These are phyloP conservation scores for Chlamydomonas sphaeroides DNA, from an alignment of 139 green algal species.

Conservation along the genomic window DNA sequence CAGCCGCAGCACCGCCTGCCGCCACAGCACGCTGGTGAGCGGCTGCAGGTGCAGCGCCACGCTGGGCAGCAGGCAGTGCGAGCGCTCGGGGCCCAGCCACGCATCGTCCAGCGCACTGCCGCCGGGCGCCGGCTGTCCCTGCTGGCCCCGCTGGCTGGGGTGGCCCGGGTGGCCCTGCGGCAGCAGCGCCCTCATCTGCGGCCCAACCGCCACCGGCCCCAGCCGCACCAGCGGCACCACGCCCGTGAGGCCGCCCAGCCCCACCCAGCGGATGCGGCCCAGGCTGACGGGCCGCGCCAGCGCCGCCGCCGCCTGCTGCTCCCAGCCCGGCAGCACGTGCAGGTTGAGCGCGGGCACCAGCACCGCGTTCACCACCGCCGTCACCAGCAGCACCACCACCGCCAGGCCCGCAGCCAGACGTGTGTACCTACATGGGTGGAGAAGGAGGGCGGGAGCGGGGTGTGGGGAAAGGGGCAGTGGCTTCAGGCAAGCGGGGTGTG, in stretches of 20 bases:
- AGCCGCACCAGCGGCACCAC: conserved; percentile 65
- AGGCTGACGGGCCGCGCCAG: conserved; percentile 57
- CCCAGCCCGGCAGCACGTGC: conserved; percentile 40
- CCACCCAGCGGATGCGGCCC: conserved; percentile 55
- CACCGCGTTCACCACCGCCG: conserved; percentile 48
- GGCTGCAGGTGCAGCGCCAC: conserved; percentile 66
- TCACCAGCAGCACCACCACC: conserved; percentile 41
- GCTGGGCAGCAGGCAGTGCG: conserved; percentile 36
- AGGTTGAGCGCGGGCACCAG: conserved; percentile 47
- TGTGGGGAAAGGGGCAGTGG: background rate
- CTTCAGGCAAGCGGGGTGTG: no score
- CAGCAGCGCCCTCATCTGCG: conserved; percentile 44
- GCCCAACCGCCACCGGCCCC: conserved; percentile 58
- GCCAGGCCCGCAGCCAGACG: conserved; percentile 43
- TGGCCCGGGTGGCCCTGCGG: conserved; percentile 12
- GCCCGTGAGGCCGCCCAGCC: conserved; percentile 64
- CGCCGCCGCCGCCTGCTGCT: conserved; percentile 16
- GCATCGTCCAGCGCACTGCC: no score
- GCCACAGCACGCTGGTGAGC: conserved; percentile 62
- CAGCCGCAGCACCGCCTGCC: conserved; percentile 66
- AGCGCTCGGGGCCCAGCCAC: conserved; percentile 64
- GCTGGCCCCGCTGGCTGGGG: no score
- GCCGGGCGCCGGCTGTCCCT: no score
- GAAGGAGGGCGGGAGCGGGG: background rate
- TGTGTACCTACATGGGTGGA: conserved; percentile 24